These are phyloP conservation scores for Globisporangium polare DNA, from an alignment of 352 stramenopile genomes.

Conservation along the genomic window DNA sequence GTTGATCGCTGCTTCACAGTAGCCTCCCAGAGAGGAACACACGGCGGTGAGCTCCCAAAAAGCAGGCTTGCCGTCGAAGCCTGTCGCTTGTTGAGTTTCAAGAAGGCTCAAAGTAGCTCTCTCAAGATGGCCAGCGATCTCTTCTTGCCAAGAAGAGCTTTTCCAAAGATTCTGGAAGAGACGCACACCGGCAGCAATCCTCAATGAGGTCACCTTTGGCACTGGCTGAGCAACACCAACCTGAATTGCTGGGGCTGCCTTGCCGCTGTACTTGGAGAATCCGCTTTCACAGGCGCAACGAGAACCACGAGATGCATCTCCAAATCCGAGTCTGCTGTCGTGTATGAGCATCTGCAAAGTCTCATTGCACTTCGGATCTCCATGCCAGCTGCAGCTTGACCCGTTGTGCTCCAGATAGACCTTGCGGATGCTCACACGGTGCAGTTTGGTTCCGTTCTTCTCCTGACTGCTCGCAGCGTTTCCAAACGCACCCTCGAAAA, in stretches of 20 bases:
- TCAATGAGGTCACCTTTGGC: conserved; percentile 9
- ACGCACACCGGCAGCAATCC: conserved; percentile 20
- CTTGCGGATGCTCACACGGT: neutral
- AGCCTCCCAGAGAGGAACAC: conserved; percentile 6
- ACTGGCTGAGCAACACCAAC: neutral
- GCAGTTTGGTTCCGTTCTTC: neutral
- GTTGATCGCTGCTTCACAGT: conserved; percentile 9
- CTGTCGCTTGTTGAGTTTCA: neutral
- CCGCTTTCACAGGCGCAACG: neutral
- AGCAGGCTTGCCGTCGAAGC: neutral
- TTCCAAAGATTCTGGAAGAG: conserved; percentile 29
- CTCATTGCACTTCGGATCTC: conserved; percentile 24
- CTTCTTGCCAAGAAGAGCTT: conserved; percentile 16
- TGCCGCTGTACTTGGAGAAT: neutral
- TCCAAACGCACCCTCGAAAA: conserved; percentile 1
- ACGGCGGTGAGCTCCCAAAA: neutral
- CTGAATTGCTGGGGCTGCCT: neutral
- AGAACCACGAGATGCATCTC: neutral
- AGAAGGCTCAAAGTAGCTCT: neutral
- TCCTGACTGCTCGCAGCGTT: too few species aligned
- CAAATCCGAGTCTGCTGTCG: neutral
- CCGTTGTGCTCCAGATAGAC: neutral
- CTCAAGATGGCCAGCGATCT: conserved; percentile 14
- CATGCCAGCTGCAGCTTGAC: neutral
- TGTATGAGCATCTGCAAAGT: conserved; percentile 18